These are phyloP conservation scores for Chytriomyces sp. DNA, from an alignment of 192 early-diverging fungal species.

Conservation along the genomic window DNA sequence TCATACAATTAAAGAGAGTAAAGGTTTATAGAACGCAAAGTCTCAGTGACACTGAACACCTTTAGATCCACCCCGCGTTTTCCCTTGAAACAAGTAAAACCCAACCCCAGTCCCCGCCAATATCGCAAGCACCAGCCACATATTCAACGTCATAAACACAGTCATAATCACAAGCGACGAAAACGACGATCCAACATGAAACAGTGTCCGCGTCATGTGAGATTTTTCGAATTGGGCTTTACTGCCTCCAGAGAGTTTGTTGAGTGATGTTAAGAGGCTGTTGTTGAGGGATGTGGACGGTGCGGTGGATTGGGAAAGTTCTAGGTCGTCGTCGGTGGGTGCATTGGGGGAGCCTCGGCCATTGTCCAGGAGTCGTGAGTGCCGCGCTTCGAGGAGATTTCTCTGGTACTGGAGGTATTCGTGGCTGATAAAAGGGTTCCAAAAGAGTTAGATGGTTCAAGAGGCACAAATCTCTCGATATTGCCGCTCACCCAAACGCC, in stretches of 20 bases:
- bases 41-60: conserved; percentile 15
- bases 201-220: conserved; percentile 15
- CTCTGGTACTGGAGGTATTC: conserved; percentile 16
- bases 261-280: neutral
- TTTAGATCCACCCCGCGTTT: neutral
- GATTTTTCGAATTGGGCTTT: neutral
- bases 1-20: no score
- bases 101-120: conserved; percentile 26
- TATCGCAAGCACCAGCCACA: conserved; percentile 21
- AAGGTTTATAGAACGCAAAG: neutral
- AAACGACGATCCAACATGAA: conserved; percentile 23
- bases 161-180: conserved; percentile 28
- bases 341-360: neutral
- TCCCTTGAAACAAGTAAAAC: conserved; percentile 26
- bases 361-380: neutral
- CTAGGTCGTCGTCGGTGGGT: neutral
- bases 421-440: neutral
- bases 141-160: conserved; percentile 33
- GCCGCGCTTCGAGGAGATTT: conserved; percentile 11
- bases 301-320: neutral
- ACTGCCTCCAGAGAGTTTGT: neutral
- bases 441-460: neutral
- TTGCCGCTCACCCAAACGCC: conserved; percentile 19
- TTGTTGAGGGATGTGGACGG: neutral
- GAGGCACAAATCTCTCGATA: neutral